These are phyloP conservation scores for Neonectria punicea DNA, from an alignment of 2,329 filamentous ascomycete species.

Conservation along the genomic window DNA sequence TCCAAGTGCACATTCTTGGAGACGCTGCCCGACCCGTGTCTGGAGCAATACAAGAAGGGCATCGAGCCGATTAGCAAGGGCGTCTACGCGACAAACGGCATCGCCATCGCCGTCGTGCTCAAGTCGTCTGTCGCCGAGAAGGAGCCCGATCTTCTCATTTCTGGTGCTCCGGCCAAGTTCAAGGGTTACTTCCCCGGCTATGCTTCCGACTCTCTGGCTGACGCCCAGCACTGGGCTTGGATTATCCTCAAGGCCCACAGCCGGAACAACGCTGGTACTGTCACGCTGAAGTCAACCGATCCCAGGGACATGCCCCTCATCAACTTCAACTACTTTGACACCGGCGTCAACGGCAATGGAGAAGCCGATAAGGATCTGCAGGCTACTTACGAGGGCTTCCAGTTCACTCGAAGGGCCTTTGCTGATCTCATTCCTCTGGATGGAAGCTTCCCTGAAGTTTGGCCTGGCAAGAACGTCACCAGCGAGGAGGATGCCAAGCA, in stretches of 20 bases:
- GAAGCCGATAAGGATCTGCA: constrained; percentile 55
- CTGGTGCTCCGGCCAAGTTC: constrained; percentile 65
- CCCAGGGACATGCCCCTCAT: constrained; percentile 72
- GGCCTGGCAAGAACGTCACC: constrained; percentile 51
- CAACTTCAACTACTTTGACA: constrained; percentile 66
- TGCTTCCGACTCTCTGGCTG: constrained; percentile 55
- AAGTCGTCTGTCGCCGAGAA: constrained; percentile 51
- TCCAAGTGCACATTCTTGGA: constrained; percentile 36
- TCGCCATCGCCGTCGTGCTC: constrained; percentile 59
- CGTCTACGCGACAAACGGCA: constrained; percentile 58
- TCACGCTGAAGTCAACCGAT: constrained; percentile 68
- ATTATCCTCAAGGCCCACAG: constrained; percentile 63
- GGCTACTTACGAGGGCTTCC: constrained; percentile 57
- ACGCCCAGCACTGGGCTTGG: constrained; percentile 54
- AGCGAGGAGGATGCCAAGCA: constrained; percentile 56
- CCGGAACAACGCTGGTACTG: constrained; percentile 69
- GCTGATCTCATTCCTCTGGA: constrained; percentile 47
- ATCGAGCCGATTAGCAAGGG: constrained; percentile 37
- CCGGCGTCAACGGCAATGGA: constrained; percentile 46
- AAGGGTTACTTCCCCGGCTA: constrained; percentile 67
- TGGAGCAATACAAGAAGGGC: constrained; percentile 32
- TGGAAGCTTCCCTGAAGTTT: constrained; percentile 50
- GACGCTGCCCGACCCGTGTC: constrained; percentile 31
- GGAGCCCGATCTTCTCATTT: constrained; percentile 64
- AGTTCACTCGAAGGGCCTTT: constrained; percentile 57